Percentiles rank a stretch among this genome's conserved stretches.
These are phyloP conservation scores for Cyberlindnera maclurae DNA, from an alignment of 805 yeast genomes.

Conservation along the genomic window DNA sequence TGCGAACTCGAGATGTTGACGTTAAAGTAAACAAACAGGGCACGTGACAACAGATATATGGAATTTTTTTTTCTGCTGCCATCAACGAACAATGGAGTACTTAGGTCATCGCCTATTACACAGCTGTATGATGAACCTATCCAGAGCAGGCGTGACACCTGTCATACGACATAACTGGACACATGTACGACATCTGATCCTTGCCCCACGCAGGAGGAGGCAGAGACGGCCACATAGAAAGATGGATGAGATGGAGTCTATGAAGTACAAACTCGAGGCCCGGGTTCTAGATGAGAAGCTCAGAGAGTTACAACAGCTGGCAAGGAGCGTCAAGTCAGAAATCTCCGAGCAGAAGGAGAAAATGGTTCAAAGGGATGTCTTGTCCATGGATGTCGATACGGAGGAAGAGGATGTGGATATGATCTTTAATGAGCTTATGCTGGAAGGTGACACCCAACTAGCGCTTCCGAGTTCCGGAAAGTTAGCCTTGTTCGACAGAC, in stretches of 20 bases:
- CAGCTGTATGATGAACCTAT: too few relatives aligned
- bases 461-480: not conserved
- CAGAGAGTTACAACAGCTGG: slow-evolving; percentile 13
- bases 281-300: slow-evolving; percentile 14
- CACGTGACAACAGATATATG: too few relatives aligned
- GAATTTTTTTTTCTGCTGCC: too few relatives aligned
- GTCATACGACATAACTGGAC: too few relatives aligned
- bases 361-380: slow-evolving; percentile 10
- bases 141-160: too few relatives aligned
- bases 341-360: slow-evolving; percentile 12
- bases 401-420: slow-evolving; percentile 18
- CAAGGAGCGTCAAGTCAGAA: slow-evolving; percentile 10
- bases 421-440: slow-evolving; percentile 13
- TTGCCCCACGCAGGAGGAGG: not conserved
- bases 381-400: slow-evolving; percentile 9
- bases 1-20: not conserved
- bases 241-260: not conserved
- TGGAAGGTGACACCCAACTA: not conserved
- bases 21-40: not conserved
- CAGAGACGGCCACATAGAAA: not conserved
- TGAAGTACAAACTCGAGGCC: slow-evolving; percentile 1
- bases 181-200: too few relatives aligned
- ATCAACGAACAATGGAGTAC: too few relatives aligned
- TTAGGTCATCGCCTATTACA: too few relatives aligned
- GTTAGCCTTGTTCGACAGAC: slow-evolving; percentile 17